Conservation (phyloP, 495 filamentous ascomycete genomes). For the Podospora australis region DNA sequence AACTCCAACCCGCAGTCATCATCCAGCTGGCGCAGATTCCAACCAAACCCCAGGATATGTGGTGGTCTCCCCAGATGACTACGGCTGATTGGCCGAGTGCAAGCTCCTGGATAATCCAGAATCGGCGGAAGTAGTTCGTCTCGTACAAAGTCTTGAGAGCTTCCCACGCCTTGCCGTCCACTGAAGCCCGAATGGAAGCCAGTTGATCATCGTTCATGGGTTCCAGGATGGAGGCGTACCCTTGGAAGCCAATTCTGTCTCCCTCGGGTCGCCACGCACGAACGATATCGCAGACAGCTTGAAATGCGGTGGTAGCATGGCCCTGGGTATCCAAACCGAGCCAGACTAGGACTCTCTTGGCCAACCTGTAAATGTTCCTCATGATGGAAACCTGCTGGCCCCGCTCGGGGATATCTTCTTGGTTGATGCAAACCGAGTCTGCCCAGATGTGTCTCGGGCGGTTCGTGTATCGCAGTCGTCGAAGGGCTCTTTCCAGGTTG, state of each 20-base stretch:
- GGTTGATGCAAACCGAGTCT: constrained; percentile 25
- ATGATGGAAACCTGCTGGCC: constrained; percentile 22
- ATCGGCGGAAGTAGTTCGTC: constrained; percentile 7
- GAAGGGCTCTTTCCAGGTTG: constrained; percentile 8
- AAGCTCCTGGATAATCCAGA: constrained; percentile 13
- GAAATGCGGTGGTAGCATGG: neutral
- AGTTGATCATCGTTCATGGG: constrained; percentile 1
- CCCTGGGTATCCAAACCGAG: constrained; percentile 3
- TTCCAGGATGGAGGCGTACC: constrained; percentile 4
- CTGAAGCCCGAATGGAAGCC: neutral
- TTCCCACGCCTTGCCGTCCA: neutral
- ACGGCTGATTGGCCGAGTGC: constrained; percentile 4
- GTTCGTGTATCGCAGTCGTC: constrained; percentile 1
- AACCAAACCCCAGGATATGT: constrained; percentile 9
- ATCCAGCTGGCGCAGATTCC: constrained; percentile 10
- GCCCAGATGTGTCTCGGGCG: constrained; percentile 12
- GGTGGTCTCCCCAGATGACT: constrained; percentile 8
- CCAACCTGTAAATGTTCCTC: constrained; percentile 10
- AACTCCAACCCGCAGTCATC: constrained; percentile 6
- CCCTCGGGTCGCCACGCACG: constrained; percentile 5
- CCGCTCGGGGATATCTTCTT: constrained; percentile 19
- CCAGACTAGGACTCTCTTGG: constrained; percentile 12
- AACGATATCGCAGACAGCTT: constrained; percentile 7
- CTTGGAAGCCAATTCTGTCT: constrained; percentile 1
- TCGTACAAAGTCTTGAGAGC: constrained; percentile 6